Evolutionary conservation across 2,329 filamentous ascomycete species (phyloP), one percentile per base, ranked within the genome.

Genomic region (Xenoacremonium recifei): DNA sequence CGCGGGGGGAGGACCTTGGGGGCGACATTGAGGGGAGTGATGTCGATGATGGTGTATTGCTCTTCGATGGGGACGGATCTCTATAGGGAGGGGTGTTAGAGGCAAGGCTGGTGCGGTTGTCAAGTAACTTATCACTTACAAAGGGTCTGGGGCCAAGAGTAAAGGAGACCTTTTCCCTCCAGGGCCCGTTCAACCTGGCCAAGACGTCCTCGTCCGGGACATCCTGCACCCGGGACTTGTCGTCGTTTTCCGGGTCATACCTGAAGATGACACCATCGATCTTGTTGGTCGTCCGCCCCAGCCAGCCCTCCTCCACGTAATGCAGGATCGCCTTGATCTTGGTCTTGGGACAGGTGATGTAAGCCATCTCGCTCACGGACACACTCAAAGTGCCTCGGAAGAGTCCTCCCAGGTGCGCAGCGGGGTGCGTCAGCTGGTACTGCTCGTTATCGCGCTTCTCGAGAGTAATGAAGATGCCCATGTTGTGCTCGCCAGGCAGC

Each of bases 291-390:
- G 89, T 81, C 52, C 89, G 88, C 35, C 91, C 89, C 21, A 97
- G 76, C 91, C 93, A 99, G 37, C 91, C 90, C 57, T 97, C 92
- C 59, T 97, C 92, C 41, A 91, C 73, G 63, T 99, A 99, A 58
- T 95, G 85, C 35, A 99, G 70, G 49, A 99, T 96, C 15, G 85
- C 87, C 71, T 97, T 97, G 53, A 95, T 80, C 61, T 84, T 86
- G 2, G 90, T 96, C 70, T 90, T 84, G n/a, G 86, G 79, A 67
- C 93, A 99, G 29, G 84, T 91, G 46, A 97, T 78, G 63, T 87
- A 95, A 58, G 89, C 93, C 50, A 84, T 79, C 58, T 99, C 93
- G 35, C 91, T 87, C 17, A 99, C 93, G 7, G 86, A 91, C 48
- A 99, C 85, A 56, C 85, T 91, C 37, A 97, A 73, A n/a, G 87